Conservation (phyloP, 1,284 basidiomycete genomes). For the Ceratobasidium sp. region DNA sequence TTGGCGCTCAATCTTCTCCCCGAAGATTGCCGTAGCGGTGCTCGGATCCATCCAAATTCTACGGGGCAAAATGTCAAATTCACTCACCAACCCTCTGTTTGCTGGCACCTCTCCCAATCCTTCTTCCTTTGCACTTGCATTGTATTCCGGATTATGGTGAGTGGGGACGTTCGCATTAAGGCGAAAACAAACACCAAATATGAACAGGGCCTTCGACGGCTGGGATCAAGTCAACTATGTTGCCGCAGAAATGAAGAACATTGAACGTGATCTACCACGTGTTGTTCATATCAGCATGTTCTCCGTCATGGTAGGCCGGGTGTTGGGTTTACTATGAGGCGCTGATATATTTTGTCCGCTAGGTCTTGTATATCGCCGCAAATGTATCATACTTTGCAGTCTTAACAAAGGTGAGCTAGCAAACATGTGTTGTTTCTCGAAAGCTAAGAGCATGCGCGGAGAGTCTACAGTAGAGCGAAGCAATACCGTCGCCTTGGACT, state of each 20-base stretch:
- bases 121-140: conserved; percentile 88
- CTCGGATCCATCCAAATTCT: conserved; percentile 78
- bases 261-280: conserved; percentile 86
- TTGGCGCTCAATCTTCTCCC: conserved; percentile 31
- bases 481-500: conserved; percentile 96
- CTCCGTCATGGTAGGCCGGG: conserved; percentile 69
- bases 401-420: conserved; percentile 73
- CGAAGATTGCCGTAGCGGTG: conserved; percentile 72
- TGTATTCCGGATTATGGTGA: conserved; percentile 90
- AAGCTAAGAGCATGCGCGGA: conserved; percentile 13
- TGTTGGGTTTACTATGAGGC: conserved; percentile 45
- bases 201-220: conserved; percentile 81
- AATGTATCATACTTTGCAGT: conserved; percentile 95
- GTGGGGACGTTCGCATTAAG: neutral
- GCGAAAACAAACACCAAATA: neutral
- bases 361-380: conserved; percentile 80
- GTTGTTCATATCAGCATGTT: conserved; percentile 91
- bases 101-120: conserved; percentile 78
- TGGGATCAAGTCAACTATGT: conserved; percentile 91
- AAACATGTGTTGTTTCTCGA: neutral
- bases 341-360: neutral
- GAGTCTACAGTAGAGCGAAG: conserved; percentile 74
- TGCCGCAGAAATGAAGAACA: conserved; percentile 88
- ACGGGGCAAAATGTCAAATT: conserved; percentile 72
- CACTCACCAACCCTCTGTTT: conserved; percentile 75